Evolutionary conservation across 768 basidiomycete genomes (phyloP).

Genomic region (Termitomyces sp.): DNA sequence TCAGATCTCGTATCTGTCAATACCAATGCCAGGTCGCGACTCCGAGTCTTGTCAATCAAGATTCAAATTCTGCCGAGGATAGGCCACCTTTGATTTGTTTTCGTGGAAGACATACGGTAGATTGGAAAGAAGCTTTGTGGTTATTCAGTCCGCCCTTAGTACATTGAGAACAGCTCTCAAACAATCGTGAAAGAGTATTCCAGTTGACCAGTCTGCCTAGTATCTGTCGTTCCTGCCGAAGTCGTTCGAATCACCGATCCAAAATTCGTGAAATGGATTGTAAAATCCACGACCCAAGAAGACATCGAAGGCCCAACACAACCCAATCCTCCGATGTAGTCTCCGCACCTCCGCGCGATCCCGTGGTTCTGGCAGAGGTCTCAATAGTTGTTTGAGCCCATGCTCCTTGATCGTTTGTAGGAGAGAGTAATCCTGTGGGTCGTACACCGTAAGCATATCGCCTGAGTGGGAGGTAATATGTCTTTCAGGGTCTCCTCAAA

Average conservation of each 20-base stretch:
- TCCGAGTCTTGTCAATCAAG: not conserved
- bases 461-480: constrained; percentile 3
- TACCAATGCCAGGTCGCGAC: not conserved
- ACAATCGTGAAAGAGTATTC: not conserved
- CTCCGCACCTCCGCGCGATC: not conserved
- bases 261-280: not conserved
- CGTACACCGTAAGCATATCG: constrained; percentile 5
- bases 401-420: constrained; percentile 5
- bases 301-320: constrained; percentile 6
- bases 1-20: not conserved
- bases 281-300: constrained; percentile 2
- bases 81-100: not conserved
- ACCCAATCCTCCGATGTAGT: not conserved
- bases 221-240: too few relatives aligned
- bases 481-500: not conserved
- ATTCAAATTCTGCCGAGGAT: not conserved
- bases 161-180: too few relatives aligned
- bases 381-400: not conserved
- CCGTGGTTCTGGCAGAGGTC: not conserved
- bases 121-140: not conserved
- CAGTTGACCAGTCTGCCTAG: not conserved
- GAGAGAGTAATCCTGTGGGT: constrained; percentile 1
- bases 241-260: not conserved
- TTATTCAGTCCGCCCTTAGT: not conserved
- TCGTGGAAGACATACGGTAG: not conserved